phyloP scores from a whole-genome alignment of 768 basidiomycete species.

The Agrocybe chaxingu region DNA sequence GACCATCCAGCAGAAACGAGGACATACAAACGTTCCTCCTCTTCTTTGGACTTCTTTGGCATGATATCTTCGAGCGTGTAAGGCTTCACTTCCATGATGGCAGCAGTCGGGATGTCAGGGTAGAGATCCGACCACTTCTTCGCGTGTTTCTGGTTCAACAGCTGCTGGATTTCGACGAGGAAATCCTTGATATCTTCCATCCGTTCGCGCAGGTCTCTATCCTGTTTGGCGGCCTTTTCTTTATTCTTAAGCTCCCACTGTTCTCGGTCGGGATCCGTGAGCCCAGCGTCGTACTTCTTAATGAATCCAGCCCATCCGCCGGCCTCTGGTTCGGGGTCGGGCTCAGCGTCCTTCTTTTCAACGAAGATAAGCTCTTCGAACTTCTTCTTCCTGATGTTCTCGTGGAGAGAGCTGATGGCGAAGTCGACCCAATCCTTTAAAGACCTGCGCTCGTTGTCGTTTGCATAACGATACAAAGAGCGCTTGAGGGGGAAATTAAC shows the following conservation, averaged over 20 bases:
- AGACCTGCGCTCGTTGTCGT: slow-evolving; percentile 19
- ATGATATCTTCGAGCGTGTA: too few relatives aligned
- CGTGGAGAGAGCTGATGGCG: slow-evolving; percentile 20
- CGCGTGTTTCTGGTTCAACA: slow-evolving; percentile 31
- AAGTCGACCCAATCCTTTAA: slow-evolving; percentile 38
- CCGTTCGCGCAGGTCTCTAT: slow-evolving; percentile 12
- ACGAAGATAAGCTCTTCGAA: too few relatives aligned
- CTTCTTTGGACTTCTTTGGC: neutral
- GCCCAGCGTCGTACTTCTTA: neutral
- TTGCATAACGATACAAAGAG: slow-evolving; percentile 16
- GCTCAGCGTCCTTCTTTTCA: slow-evolving; percentile 14
- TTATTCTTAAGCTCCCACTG: slow-evolving; percentile 1
- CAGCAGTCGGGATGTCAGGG: slow-evolving; percentile 20
- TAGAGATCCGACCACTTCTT: slow-evolving; percentile 42
- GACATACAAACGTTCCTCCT: slow-evolving; percentile 2
- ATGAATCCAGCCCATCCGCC: slow-evolving; percentile 12
- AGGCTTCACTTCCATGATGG: neutral
- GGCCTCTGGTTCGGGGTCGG: slow-evolving; percentile 4
- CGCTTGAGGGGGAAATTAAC: slow-evolving; percentile 29
- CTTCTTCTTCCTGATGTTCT: slow-evolving; percentile 12
- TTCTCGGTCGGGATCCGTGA: neutral
- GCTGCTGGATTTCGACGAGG: slow-evolving; percentile 29
- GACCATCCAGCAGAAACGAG: slow-evolving; percentile 12
- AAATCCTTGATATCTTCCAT: slow-evolving; percentile 27
- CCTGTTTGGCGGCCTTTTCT: slow-evolving; percentile 5